Evolutionary conservation across 1,284 basidiomycete species (phyloP).

Genomic region (Puccinia hordei): DNA sequence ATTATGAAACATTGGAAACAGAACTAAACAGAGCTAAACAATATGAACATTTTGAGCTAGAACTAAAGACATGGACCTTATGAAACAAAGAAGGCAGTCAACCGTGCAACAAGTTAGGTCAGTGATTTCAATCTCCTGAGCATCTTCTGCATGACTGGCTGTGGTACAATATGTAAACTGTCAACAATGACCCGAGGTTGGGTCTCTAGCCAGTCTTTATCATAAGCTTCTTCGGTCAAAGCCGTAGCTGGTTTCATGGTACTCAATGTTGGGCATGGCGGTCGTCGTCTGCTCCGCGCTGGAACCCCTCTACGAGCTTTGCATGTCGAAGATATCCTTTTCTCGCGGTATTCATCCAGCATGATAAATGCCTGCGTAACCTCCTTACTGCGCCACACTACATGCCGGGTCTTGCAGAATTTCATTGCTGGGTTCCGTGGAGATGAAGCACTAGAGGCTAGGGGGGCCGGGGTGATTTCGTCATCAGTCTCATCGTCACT

Average conservation of each 20-base stretch:
- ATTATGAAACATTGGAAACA: too few relatives aligned
- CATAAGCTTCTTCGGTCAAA: not conserved
- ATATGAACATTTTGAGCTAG: too few relatives aligned
- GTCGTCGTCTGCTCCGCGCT: not conserved
- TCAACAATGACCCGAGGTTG: not conserved
- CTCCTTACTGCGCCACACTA: not conserved
- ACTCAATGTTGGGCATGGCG: not conserved
- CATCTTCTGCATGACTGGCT: too few relatives aligned
- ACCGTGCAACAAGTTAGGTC: too few relatives aligned
- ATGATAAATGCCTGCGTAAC: not conserved
- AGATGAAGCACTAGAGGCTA: not conserved
- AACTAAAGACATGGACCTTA: too few relatives aligned
- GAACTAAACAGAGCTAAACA: too few relatives aligned
- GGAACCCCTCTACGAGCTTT: not conserved
- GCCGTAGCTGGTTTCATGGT: not conserved
- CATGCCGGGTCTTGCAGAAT: not conserved
- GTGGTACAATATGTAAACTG: too few relatives aligned
- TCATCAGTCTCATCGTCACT: not conserved
- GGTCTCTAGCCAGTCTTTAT: not conserved
- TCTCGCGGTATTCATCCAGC: not conserved
- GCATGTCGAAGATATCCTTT: not conserved
- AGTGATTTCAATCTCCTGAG: too few relatives aligned
- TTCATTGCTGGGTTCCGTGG: not conserved
- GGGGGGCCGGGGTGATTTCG: not conserved
- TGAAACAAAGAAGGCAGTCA: too few relatives aligned